These are phyloP conservation scores for Boletus vinaceobasis DNA, from an alignment of 768 basidiomycete species.

Conservation along the genomic window DNA sequence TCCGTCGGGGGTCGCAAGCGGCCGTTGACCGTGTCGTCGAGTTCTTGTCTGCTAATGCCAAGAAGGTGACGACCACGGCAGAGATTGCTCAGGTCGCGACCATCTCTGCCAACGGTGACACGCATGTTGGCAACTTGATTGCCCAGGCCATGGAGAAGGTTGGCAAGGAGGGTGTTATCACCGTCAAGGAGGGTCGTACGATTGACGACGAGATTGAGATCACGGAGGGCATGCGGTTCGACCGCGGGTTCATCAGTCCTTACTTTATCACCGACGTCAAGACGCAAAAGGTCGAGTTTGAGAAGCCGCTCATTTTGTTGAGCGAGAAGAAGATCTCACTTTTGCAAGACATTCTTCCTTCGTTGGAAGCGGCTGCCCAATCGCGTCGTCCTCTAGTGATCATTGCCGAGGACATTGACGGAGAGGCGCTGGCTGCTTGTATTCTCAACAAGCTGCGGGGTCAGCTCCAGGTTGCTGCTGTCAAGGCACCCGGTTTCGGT, in stretches of 20 bases:
- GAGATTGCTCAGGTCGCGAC: constrained; percentile 99
- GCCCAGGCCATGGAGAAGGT: constrained; percentile 99
- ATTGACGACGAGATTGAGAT: constrained; percentile 99
- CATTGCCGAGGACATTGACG: constrained; percentile 97
- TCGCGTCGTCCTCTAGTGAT: constrained; percentile 88
- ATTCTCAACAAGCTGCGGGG: constrained; percentile 99
- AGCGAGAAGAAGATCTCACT: constrained; percentile 98
- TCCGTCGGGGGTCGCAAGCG: constrained; percentile 95
- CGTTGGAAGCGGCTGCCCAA: constrained; percentile 79
- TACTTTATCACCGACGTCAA: constrained; percentile 99
- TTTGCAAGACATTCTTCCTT: constrained; percentile 92
- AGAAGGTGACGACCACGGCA: constrained; percentile 93
- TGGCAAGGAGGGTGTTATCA: constrained; percentile 99
- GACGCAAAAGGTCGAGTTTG: constrained; percentile 91
- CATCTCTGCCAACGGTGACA: constrained; percentile 80
- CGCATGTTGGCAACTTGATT: constrained; percentile 89
- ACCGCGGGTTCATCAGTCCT: constrained; percentile 96
- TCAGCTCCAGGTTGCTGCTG: constrained; percentile 88
- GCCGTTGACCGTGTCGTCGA: constrained; percentile 94
- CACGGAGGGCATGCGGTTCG: constrained; percentile 99
- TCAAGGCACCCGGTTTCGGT: constrained; percentile 98
- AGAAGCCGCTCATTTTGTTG: constrained; percentile 92
- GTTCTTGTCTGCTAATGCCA: constrained; percentile 83
- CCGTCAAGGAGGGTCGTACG: constrained; percentile 97
- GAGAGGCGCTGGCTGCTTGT: constrained; percentile 95